Base-by-base conservation (phyloP, 2,329 filamentous ascomycete genomes). In the Alternaria viburni region DNA sequence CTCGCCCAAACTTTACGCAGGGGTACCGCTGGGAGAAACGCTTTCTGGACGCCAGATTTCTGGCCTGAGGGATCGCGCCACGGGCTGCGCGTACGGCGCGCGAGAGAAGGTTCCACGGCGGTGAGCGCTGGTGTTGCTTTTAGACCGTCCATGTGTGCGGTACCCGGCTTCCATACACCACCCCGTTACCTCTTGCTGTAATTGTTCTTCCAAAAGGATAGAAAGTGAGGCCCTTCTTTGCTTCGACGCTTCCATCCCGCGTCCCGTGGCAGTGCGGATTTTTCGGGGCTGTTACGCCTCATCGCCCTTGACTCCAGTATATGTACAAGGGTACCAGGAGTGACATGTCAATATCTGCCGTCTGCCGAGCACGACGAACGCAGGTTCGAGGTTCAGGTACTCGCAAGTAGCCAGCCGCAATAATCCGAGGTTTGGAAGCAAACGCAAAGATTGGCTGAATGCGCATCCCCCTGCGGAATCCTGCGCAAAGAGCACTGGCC, bases 1-100 rank as follows among this genome's bases (percentile, higher is more conserved):
- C 47, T 55, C 43, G 44, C 28, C 19, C 60, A 59, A 50, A 50
- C 56, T 45, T 36, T 45, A 41, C 49, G 15, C 55, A 28, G 51
- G 55, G 41, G n/a, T 54, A 13, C 30, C 32, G 15, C 21, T 28
- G 30, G 36, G 26, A 41, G 43, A n/a, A 36, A 25, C 15, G 25
- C 26, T 23, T 41, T 17, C 26, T 50, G 43, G 11, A 52, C 32
- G 32, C 15, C 26, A 17, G 47, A 50, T 36, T 28, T 52, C 47
- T 43, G 30, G 45, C 30, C 15, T 19, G 13, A 44, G 54, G 54
- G 59, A 50, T 43, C 30, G 49, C 46, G 25, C 59, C 55, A 54
- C 47, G 25, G 32, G 30, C 49, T 52, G 49, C 49, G 25, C 46
- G 12, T 26, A 8, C 13, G 43, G 32, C 9, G 49, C 43, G 52